Conservation (phyloP, 148 eudicot genomes). For the Limonium bicolor region DNA sequence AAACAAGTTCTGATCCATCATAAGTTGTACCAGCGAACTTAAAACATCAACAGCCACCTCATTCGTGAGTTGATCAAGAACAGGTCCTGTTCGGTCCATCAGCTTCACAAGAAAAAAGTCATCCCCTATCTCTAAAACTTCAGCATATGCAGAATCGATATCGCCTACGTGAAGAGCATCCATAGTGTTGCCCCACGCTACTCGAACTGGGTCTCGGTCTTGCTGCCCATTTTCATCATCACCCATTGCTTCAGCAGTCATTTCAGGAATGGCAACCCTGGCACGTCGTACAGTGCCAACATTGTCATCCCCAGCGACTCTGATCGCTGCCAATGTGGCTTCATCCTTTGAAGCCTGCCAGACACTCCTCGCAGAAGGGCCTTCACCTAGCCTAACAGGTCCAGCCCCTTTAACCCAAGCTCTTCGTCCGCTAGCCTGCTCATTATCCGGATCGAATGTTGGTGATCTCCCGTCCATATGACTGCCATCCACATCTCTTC, state of each 20-base stretch:
- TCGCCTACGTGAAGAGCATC: constrained; percentile 82
- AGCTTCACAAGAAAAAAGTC: constrained; percentile 82
- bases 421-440: constrained; percentile 49
- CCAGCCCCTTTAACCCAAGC: constrained; percentile 71
- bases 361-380: constrained; percentile 95
- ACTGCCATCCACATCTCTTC: constrained; percentile 42
- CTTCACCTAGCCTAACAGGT: constrained; percentile 74
- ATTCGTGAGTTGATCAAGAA: constrained; percentile 67
- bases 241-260: constrained; percentile 55
- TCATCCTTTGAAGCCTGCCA: constrained; percentile 99
- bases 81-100: constrained; percentile 91
- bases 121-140: constrained; percentile 73
- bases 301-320: constrained; percentile 80
- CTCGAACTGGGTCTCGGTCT: constrained; percentile 53
- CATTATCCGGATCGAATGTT: constrained; percentile 48
- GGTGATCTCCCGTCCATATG: constrained; percentile 55
- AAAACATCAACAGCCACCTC: constrained; percentile 73
- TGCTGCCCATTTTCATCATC: constrained; percentile 44
- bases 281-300: constrained; percentile 30
- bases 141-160: constrained; percentile 80
- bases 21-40: constrained; percentile 61
- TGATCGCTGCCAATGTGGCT: constrained; percentile 89
- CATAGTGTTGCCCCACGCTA: constrained; percentile 94
- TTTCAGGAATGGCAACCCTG: constrained; percentile 62
- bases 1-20: constrained; percentile 58